phyloP scores from a whole-genome alignment of 805 yeast species.

The Tetrapisispora taiwanensis region DNA sequence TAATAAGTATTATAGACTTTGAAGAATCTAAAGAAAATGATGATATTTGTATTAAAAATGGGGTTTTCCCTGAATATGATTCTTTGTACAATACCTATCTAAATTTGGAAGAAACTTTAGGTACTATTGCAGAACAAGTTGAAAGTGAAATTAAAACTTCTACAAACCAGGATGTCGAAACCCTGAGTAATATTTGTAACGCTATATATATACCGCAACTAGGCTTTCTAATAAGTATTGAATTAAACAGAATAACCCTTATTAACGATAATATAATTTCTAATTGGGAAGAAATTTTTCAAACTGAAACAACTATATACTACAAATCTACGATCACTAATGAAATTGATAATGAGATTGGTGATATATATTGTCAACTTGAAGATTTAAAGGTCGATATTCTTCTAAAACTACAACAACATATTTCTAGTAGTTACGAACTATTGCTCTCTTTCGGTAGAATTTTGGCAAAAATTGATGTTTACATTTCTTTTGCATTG shows the following conservation, averaged over 20 bases:
- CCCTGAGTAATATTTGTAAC: slow-evolving; percentile 17
- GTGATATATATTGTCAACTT: slow-evolving; percentile 35
- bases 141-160: slow-evolving; percentile 1
- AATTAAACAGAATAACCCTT: slow-evolving; percentile 4
- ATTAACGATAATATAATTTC: slow-evolving; percentile 2
- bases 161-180: neutral
- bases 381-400: slow-evolving; percentile 36
- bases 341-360: slow-evolving; percentile 31
- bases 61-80: slow-evolving; percentile 25
- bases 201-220: slow-evolving; percentile 38
- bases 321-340: slow-evolving; percentile 28
- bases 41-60: slow-evolving; percentile 24
- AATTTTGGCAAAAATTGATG: slow-evolving; percentile 31
- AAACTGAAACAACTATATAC: slow-evolving; percentile 30
- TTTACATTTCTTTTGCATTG: slow-evolving; percentile 28
- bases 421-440: slow-evolving; percentile 8
- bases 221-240: slow-evolving; percentile 32
- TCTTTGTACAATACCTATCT: slow-evolving; percentile 19
- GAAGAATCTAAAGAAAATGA: slow-evolving; percentile 27
- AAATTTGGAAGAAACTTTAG: slow-evolving; percentile 28
- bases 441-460: slow-evolving; percentile 14
- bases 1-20: slow-evolving; percentile 27
- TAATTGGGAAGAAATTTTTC: slow-evolving; percentile 32
- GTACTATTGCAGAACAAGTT: slow-evolving; percentile 12
- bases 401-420: slow-evolving; percentile 24